Evolutionary conservation across 805 yeast species (phyloP).

Genomic region (Suhomyces canberraensis): DNA sequence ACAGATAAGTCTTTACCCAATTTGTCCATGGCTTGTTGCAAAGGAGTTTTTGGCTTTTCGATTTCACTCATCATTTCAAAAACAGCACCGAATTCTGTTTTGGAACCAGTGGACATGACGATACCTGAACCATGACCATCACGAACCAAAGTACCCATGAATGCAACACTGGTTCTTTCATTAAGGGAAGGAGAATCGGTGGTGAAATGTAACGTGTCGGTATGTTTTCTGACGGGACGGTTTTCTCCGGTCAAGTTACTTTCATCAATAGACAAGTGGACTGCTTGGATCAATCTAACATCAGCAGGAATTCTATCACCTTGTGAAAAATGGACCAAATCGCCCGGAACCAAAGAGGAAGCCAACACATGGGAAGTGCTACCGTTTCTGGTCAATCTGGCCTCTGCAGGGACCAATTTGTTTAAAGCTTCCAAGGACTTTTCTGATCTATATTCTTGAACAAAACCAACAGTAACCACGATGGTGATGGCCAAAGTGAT

Average conservation of each 20-base stretch:
- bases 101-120: slow-evolving; percentile 84
- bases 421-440: slow-evolving; percentile 90
- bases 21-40: slow-evolving; percentile 93
- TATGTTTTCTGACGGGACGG: slow-evolving; percentile 71
- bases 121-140: slow-evolving; percentile 95
- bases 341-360: slow-evolving; percentile 90
- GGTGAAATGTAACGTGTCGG: slow-evolving; percentile 40
- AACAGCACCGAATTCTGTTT: slow-evolving; percentile 92
- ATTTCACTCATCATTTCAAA: slow-evolving; percentile 93
- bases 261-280: slow-evolving; percentile 84
- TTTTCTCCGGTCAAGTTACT: slow-evolving; percentile 95
- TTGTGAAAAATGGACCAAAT: slow-evolving; percentile 79
- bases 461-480: slow-evolving; percentile 95
- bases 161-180: slow-evolving; percentile 77
- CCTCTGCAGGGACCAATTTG: slow-evolving; percentile 94
- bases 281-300: slow-evolving; percentile 72
- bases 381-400: slow-evolving; percentile 83
- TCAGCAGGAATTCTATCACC: slow-evolving; percentile 99
- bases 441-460: slow-evolving; percentile 95
- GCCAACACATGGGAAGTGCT: slow-evolving; percentile 81
- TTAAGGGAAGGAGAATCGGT: slow-evolving; percentile 50
- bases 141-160: slow-evolving; percentile 95
- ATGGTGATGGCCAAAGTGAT: slow-evolving; percentile 88
- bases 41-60: slow-evolving; percentile 96
- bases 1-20: slow-evolving; percentile 87